A percentile compares a stretch with the other conserved stretches of the same genome.
phyloP scores from a whole-genome alignment of 495 filamentous ascomycete species.

The Pyronema domesticum region DNA sequence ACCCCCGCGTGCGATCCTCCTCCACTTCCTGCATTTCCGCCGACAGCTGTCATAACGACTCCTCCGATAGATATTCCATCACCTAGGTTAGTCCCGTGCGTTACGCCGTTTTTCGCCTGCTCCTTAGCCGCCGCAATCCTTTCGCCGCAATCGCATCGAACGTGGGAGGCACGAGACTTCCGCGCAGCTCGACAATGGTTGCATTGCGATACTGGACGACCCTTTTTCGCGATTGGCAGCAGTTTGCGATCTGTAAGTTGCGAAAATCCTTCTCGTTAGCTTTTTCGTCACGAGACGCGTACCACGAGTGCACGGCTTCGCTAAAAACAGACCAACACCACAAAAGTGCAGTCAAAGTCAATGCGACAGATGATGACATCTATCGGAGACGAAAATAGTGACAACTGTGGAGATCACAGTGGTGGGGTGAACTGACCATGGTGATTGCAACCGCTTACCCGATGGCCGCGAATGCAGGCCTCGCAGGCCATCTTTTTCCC shows the following conservation, averaged over 20 bases:
- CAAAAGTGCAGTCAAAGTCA: no score
- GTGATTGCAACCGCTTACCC: conserved; percentile 88
- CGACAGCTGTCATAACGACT: conserved; percentile 18
- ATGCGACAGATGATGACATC: no score
- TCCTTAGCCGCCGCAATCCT: conserved; percentile 35
- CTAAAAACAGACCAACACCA: no score
- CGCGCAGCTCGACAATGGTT: conserved; percentile 89
- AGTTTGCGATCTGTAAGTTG: conserved; percentile 62
- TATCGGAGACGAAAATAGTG: no score
- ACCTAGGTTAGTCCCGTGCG: conserved; percentile 4
- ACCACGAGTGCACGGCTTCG: neutral
- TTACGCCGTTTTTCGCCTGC: conserved; percentile 19
- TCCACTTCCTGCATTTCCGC: neutral
- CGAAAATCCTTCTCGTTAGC: conserved; percentile 13
- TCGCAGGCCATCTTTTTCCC: conserved; percentile 41
- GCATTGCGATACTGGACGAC: conserved; percentile 95
- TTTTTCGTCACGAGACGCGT: conserved; percentile 20
- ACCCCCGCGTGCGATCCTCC: conserved; percentile 16
- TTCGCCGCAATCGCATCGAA: conserved; percentile 94
- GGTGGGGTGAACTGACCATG: conserved; percentile 44
- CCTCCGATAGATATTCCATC: conserved; percentile 34
- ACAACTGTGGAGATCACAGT: neutral
- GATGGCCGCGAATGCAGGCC: conserved; percentile 83
- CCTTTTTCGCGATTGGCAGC: conserved; percentile 94
- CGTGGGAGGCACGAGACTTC: conserved; percentile 89